A percentile compares a stretch with the other conserved stretches of the same genome.
These are phyloP conservation scores for Symbiodinium pilosum DNA, from an alignment of 73 alveolate genomes.

Conservation along the genomic window DNA sequence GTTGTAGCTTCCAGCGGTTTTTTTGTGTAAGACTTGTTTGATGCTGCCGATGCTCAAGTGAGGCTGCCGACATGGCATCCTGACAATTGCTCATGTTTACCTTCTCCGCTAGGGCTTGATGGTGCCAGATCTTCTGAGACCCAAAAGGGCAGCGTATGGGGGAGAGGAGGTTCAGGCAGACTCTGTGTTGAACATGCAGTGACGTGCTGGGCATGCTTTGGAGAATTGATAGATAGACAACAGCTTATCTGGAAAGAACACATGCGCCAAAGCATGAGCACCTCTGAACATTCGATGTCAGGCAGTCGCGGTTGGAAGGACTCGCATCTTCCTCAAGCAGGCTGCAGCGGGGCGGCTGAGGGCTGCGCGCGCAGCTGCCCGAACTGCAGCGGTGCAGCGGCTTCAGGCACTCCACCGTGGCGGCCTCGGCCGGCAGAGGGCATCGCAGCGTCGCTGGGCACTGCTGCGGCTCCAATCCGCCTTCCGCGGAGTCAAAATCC, in stretches of 20 bases:
- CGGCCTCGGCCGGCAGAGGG: background rate
- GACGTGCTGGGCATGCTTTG: background rate
- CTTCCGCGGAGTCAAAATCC: background rate
- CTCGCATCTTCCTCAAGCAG: background rate
- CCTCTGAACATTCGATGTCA: background rate
- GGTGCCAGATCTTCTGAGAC: too few species aligned
- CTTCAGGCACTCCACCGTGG: slow-evolving; percentile 7
- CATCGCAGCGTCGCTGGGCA: background rate
- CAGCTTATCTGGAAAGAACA: too few species aligned
- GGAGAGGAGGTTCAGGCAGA: too few species aligned
- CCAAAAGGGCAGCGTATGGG: too few species aligned
- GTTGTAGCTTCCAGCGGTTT: too few species aligned
- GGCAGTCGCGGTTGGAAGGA: background rate
- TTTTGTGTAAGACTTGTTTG: too few species aligned
- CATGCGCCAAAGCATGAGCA: too few species aligned
- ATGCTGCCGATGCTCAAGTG: too few species aligned
- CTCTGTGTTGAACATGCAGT: background rate
- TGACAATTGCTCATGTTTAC: too few species aligned
- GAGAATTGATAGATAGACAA: too few species aligned
- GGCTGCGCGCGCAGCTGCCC: background rate
- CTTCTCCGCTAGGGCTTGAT: too few species aligned
- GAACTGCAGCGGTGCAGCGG: background rate
- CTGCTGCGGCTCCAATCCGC: background rate
- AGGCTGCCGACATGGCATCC: too few species aligned
- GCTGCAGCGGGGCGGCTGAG: background rate